Evolutionary conservation across 805 yeast species (phyloP).

Genomic region (Candida rishiriensis): DNA sequence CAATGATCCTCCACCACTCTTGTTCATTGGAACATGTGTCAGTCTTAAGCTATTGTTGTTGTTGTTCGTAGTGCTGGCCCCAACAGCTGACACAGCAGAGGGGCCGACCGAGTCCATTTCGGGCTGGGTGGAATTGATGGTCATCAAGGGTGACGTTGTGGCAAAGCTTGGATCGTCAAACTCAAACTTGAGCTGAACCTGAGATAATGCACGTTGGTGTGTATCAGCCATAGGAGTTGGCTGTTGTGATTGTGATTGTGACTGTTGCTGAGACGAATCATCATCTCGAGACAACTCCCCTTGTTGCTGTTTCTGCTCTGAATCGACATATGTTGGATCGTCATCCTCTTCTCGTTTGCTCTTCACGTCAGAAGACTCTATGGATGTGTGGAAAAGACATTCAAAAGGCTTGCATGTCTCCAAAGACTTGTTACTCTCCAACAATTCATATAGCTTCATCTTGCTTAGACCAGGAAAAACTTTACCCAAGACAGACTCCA

Average conservation of each 20-base stretch:
- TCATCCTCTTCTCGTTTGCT: background rate
- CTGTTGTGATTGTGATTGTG: background rate
- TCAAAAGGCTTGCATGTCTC: constrained; percentile 19
- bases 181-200: constrained; percentile 8
- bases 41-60: background rate
- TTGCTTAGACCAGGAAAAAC: constrained; percentile 26
- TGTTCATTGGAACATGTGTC: background rate
- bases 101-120: constrained; percentile 11
- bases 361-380: background rate
- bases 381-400: constrained; percentile 18
- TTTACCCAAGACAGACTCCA: constrained; percentile 19
- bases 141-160: constrained; percentile 27
- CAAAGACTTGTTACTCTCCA: constrained; percentile 14
- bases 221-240: too few species aligned
- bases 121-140: constrained; percentile 16
- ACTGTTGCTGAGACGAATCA: background rate
- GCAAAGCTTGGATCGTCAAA: constrained; percentile 39
- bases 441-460: constrained; percentile 20
- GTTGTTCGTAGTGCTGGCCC: background rate
- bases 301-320: background rate
- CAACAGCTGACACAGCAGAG: background rate
- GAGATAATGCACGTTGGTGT: background rate
- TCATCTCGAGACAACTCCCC: background rate
- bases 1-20: constrained; percentile 1
- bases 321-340: constrained; percentile 1